Base-by-base conservation (phyloP, 116 monocot genomes). In the Posidonia oceanica region DNA sequence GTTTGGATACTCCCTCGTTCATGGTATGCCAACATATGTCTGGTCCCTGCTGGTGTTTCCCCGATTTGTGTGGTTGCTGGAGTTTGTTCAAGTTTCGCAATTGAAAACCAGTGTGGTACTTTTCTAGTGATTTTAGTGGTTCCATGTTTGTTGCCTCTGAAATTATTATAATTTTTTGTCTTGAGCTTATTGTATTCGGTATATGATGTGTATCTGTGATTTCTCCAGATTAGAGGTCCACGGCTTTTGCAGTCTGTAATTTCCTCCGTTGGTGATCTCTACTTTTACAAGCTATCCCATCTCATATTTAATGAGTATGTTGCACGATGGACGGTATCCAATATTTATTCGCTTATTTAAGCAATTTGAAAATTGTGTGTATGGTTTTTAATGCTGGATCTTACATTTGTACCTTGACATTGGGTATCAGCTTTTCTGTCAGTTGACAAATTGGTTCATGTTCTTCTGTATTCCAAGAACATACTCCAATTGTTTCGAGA, bases 381-480 rank as follows among this genome's bases (percentile, higher is more conserved):
- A 10, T 10, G 7, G 48, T 10, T 48, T 10, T 12, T 48, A 48
- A 48, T 48, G 7, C 48, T 48, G 48, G 48, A 53, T 4, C 36
- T 23, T 64, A 39, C 39, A 14, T 39, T 37, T 42, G 41, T 22
- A 2, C 3, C 85, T 87, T 87, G 73, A 87, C 75, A 51, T 8
- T 71, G 0, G 23, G 20, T 75, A 21, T 53, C 61, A 97, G 97
- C 63, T 97, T 36, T 97, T 97, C 79, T 89, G 73, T 59, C 92
- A 91, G 64, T 72, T 97, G 78, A 79, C 71, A 10, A 89, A 89
- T 69, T 97, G 97, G 97, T 97, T 97, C 74, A 85, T 85, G 82
- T 92, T 97, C 63, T 97, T 88, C 71, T 97, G 96, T 66, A 88
- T 84, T 23, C 83, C 91, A 65, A 72, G 96, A 38, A 91, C 96